These are phyloP conservation scores for Pogostemon cablin DNA, from an alignment of 257 asterid species.

Conservation along the genomic window DNA sequence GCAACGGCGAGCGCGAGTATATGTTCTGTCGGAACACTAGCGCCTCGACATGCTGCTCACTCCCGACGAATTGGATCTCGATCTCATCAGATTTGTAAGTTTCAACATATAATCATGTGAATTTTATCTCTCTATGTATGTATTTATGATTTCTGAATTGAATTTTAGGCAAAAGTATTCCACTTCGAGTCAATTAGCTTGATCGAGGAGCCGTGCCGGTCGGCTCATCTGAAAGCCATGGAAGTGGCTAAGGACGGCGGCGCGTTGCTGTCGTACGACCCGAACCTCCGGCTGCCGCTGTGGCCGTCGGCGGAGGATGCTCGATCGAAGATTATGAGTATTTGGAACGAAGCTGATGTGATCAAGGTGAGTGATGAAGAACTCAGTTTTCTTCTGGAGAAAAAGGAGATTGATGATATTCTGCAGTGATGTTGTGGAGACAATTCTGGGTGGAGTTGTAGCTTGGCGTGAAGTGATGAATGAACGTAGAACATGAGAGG, in stretches of 20 bases:
- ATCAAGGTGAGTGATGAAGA: slow-evolving; percentile 76
- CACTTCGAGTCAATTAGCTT: slow-evolving; percentile 82
- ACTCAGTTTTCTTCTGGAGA: slow-evolving; percentile 60
- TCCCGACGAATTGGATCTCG: slow-evolving; percentile 67
- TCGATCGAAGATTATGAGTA: slow-evolving; percentile 64
- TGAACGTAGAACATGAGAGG: too few species aligned
- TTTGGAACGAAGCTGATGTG: slow-evolving; percentile 72
- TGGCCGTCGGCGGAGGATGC: slow-evolving; percentile 76
- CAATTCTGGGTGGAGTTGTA: too few species aligned
- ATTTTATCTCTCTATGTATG: background rate
- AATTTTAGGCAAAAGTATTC: slow-evolving; percentile 60
- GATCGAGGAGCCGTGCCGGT: slow-evolving; percentile 84
- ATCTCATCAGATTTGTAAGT: slow-evolving; percentile 72
- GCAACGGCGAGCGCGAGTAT: slow-evolving; percentile 78
- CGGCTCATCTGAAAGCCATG: slow-evolving; percentile 84
- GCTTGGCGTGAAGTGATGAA: too few species aligned
- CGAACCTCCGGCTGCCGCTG: slow-evolving; percentile 70
- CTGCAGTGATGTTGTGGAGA: too few species aligned
- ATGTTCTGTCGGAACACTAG: slow-evolving; percentile 78
- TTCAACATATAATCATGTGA: background rate
- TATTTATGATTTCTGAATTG: background rate
- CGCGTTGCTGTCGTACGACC: slow-evolving; percentile 77
- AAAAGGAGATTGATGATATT: slow-evolving; percentile 50
- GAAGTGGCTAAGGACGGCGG: slow-evolving; percentile 74
- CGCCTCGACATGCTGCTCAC: slow-evolving; percentile 68